phyloP scores from a whole-genome alignment of 2,329 filamentous ascomycete genomes.

The Aspergillus hortae region DNA sequence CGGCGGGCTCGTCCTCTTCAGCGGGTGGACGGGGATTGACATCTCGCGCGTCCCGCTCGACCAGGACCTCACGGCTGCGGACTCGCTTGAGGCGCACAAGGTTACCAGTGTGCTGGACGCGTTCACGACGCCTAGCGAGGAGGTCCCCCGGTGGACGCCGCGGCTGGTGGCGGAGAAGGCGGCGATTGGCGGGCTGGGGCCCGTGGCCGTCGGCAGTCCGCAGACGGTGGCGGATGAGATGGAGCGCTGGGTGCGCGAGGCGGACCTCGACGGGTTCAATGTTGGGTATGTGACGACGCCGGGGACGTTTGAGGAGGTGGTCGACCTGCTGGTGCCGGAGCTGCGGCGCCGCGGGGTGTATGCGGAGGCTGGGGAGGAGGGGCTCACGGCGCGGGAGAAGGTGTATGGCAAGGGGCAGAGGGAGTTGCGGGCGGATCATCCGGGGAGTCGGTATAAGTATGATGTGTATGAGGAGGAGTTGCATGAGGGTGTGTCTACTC shows the following conservation, averaged over 20 bases:
- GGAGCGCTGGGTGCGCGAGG: conserved; percentile 45
- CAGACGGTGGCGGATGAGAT: conserved; percentile 47
- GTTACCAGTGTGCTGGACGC: conserved; percentile 49
- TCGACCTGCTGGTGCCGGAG: conserved; percentile 49
- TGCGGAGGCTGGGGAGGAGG: conserved; percentile 29
- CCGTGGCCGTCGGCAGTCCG: conserved; percentile 47
- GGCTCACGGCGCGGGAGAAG: conserved; percentile 56
- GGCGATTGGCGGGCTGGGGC: conserved; percentile 48
- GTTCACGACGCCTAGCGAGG: conserved; percentile 49
- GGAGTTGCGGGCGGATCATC: conserved; percentile 56
- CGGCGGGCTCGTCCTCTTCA: conserved; percentile 55
- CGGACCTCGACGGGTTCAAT: conserved; percentile 43
- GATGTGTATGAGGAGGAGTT: conserved; percentile 56
- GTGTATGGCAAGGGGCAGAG: conserved; percentile 60
- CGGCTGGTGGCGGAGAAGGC: conserved; percentile 45
- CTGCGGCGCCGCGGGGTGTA: conserved; percentile 42
- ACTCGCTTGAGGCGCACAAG: conserved; percentile 53
- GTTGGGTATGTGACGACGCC: conserved; percentile 50
- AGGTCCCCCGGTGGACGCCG: conserved; percentile 47
- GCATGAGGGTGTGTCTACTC: no score
- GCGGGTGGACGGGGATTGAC: conserved; percentile 60
- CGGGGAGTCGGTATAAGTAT: conserved; percentile 60
- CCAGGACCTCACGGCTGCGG: conserved; percentile 52
- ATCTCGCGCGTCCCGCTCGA: conserved; percentile 56
- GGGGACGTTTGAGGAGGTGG: conserved; percentile 51